phyloP scores from a whole-genome alignment of 345 rosid genomes.

The Psidium friedrichsthalianum region DNA sequence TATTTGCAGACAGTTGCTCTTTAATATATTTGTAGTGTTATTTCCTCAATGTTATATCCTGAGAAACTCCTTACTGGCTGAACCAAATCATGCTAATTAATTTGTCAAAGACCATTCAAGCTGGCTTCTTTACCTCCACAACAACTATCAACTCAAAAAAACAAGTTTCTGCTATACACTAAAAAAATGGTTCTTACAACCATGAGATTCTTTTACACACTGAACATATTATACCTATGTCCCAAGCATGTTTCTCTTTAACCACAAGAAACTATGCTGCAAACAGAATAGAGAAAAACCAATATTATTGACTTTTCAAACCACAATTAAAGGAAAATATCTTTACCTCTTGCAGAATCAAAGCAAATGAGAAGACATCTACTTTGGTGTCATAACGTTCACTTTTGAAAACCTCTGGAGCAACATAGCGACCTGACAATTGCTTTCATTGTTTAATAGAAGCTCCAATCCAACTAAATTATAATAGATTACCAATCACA shows the following conservation, averaged over 20 bases:
- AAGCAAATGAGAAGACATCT: constrained; percentile 89
- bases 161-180: neutral
- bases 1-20: neutral
- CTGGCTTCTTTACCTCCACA: neutral
- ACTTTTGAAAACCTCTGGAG: constrained; percentile 69
- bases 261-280: neutral
- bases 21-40: neutral
- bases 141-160: neutral
- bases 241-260: neutral
- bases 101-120: neutral
- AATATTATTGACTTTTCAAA: neutral
- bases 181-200: neutral
- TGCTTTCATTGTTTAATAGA: neutral
- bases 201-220: neutral
- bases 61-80: neutral
- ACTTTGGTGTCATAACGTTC: constrained; percentile 84
- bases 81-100: neutral
- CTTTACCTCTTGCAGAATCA: constrained; percentile 81
- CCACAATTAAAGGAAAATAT: neutral
- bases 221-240: neutral
- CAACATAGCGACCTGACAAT: constrained; percentile 66
- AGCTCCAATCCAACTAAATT: neutral
- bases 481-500: neutral
- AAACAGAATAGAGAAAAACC: neutral
- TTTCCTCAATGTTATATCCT: neutral